phyloP scores from a whole-genome alignment of 768 basidiomycete species.

The Trametes villosa region DNA sequence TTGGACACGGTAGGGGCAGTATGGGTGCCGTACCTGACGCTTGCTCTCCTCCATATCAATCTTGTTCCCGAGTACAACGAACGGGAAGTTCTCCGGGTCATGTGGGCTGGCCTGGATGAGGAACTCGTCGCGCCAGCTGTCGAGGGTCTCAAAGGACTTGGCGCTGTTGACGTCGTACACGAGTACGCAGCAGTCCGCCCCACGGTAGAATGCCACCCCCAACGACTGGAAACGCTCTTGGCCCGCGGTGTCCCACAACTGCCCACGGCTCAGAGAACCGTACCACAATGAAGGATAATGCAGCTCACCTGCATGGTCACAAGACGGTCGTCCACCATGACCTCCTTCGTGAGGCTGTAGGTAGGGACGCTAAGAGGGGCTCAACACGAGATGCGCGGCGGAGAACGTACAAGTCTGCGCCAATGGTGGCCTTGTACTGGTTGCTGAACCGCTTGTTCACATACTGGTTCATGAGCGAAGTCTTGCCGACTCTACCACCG shows the following conservation, averaged over 20 bases:
- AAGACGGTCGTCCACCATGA: conserved; percentile 96
- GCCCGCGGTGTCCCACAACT: conserved; percentile 99
- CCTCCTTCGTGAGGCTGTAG: conserved; percentile 90
- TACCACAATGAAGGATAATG: conserved; percentile 22
- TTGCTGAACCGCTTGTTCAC: conserved; percentile 99
- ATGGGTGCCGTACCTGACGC: conserved; percentile 70
- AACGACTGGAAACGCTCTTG: conserved; percentile 99
- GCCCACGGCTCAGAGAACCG: background rate
- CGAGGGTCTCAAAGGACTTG: conserved; percentile 98
- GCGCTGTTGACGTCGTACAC: conserved; percentile 99
- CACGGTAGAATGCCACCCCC: conserved; percentile 98
- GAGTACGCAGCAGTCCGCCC: conserved; percentile 98
- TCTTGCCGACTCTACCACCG: conserved; percentile 78
- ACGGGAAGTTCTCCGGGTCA: conserved; percentile 99
- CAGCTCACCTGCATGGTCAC: conserved; percentile 96
- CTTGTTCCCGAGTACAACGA: conserved; percentile 99
- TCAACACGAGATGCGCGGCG: conserved; percentile 17
- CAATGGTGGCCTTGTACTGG: conserved; percentile 99
- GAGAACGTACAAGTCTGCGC: conserved; percentile 87
- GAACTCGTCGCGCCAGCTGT: conserved; percentile 99
- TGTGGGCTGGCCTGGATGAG: conserved; percentile 98
- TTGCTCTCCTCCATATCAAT: conserved; percentile 99
- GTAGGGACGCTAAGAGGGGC: conserved; percentile 3
- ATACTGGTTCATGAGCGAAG: conserved; percentile 99
- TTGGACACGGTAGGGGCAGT: background rate